Percentiles rank a stretch among this genome's conserved stretches.
Conservation (phyloP, 768 basidiomycete species). For the Boletales sp. region DNA sequence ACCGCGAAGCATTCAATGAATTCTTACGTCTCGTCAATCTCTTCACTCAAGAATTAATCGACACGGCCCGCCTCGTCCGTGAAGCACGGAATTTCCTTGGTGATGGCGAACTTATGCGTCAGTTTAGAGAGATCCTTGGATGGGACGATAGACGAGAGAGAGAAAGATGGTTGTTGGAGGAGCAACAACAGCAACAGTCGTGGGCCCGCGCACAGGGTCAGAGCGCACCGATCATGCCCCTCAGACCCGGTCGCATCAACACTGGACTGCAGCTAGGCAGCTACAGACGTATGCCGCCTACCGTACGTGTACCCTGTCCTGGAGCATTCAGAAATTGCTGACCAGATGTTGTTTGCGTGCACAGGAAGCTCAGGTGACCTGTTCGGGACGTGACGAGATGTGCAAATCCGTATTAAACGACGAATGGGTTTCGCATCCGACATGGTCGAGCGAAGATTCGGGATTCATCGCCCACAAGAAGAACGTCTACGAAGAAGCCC, state of each 20-base stretch:
- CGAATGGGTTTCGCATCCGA: slow-evolving; percentile 97
- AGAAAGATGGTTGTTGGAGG: slow-evolving; percentile 48
- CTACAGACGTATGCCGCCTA: slow-evolving; percentile 79
- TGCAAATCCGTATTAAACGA: slow-evolving; percentile 96
- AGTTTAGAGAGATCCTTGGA: slow-evolving; percentile 83
- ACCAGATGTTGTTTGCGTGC: not conserved
- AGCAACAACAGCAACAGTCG: slow-evolving; percentile 40
- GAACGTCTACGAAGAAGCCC: slow-evolving; percentile 94
- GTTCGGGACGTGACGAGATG: slow-evolving; percentile 96
- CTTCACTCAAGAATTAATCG: slow-evolving; percentile 92
- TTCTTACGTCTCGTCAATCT: slow-evolving; percentile 94
- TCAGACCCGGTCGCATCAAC: slow-evolving; percentile 60
- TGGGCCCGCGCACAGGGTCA: slow-evolving; percentile 52
- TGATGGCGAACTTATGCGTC: slow-evolving; percentile 73
- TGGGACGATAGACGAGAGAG: slow-evolving; percentile 76
- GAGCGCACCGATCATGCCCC: slow-evolving; percentile 30
- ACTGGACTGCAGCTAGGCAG: slow-evolving; percentile 77
- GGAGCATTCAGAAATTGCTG: not conserved
- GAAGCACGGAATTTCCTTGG: slow-evolving; percentile 75
- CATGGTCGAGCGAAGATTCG: slow-evolving; percentile 91
- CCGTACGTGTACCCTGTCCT: slow-evolving; percentile 47
- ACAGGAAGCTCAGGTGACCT: slow-evolving; percentile 83
- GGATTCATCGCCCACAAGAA: slow-evolving; percentile 89
- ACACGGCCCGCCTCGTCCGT: slow-evolving; percentile 76
- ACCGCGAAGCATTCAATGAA: slow-evolving; percentile 82